These are phyloP conservation scores for Aspergillus conjunctus DNA, from an alignment of 495 filamentous ascomycete species.

Conservation along the genomic window DNA sequence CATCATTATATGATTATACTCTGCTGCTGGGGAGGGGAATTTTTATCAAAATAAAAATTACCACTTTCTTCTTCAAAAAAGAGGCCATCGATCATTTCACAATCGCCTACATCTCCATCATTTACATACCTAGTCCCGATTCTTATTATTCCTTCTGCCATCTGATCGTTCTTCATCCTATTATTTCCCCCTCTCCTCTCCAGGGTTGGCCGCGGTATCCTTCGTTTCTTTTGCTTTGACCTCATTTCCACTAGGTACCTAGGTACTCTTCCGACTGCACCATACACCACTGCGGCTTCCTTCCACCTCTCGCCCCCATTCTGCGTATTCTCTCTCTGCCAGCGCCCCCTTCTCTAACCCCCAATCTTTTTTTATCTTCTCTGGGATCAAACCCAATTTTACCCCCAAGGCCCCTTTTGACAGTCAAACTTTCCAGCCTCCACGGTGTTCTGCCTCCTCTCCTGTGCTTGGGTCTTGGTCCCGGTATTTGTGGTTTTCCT, in stretches of 20 bases:
- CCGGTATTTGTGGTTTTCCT: slow-evolving; percentile 19
- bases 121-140: slow-evolving; percentile 19
- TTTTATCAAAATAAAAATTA: slow-evolving; percentile 7
- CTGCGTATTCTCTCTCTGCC: background rate
- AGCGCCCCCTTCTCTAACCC: background rate
- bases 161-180: slow-evolving; percentile 8
- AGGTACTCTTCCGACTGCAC: background rate
- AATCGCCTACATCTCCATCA: slow-evolving; percentile 21
- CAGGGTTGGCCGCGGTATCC: background rate
- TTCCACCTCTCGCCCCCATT: background rate
- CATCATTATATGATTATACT: background rate
- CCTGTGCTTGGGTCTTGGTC: slow-evolving; percentile 9
- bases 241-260: background rate
- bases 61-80: slow-evolving; percentile 4
- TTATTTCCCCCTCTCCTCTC: background rate
- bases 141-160: slow-evolving; percentile 21
- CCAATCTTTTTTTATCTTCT: slow-evolving; percentile 2
- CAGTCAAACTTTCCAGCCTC: background rate
- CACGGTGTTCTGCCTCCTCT: slow-evolving; percentile 2
- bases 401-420: slow-evolving; percentile 3
- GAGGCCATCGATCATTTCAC: slow-evolving; percentile 10
- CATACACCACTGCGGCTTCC: background rate
- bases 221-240: slow-evolving; percentile 7
- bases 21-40: slow-evolving; percentile 3
- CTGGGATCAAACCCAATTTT: background rate